These are phyloP conservation scores for Dictyostelium firmibasis DNA, from an alignment of 78 protist species.

Conservation along the genomic window DNA sequence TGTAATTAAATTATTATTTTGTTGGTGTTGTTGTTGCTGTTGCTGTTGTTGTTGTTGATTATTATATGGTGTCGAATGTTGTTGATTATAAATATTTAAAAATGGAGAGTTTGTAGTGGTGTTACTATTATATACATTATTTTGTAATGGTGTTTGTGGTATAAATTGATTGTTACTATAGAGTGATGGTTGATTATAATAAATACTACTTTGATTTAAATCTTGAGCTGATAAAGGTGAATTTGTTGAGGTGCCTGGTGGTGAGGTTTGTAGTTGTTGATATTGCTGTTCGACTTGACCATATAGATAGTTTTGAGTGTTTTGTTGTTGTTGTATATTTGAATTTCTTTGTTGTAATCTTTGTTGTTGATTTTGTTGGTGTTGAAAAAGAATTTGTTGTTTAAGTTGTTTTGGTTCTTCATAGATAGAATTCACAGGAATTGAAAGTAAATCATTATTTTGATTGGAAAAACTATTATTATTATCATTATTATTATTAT, in stretches of 20 bases:
- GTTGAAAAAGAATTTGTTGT: conserved; percentile 14
- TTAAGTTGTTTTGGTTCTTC: conserved; percentile 24
- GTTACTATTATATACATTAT: not conserved
- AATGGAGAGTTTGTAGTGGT: not conserved
- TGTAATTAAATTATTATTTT: not conserved
- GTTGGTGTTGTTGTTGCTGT: not conserved
- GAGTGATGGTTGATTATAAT: not conserved
- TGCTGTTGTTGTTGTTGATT: not conserved
- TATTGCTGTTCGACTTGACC: not conserved
- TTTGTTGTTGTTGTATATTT: conserved; percentile 21
- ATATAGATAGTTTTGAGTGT: not conserved
- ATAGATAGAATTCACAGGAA: conserved; percentile 7
- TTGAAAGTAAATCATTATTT: not conserved
- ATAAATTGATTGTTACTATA: not conserved
- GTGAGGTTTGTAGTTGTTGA: conserved; percentile 22
- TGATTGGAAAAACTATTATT: not conserved
- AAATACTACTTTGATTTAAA: not conserved
- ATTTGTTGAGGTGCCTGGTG: not conserved
- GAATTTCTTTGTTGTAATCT: conserved; percentile 5
- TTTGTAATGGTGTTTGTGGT: not conserved
- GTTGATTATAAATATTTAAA: not conserved
- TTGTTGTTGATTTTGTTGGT: conserved; percentile 25
- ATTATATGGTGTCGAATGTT: not conserved
- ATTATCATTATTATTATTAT: too few relatives aligned
- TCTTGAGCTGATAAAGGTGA: not conserved